These are phyloP conservation scores for Dryadomyces quercus-mongolicae DNA, from an alignment of 2,329 filamentous ascomycete genomes.

Conservation along the genomic window DNA sequence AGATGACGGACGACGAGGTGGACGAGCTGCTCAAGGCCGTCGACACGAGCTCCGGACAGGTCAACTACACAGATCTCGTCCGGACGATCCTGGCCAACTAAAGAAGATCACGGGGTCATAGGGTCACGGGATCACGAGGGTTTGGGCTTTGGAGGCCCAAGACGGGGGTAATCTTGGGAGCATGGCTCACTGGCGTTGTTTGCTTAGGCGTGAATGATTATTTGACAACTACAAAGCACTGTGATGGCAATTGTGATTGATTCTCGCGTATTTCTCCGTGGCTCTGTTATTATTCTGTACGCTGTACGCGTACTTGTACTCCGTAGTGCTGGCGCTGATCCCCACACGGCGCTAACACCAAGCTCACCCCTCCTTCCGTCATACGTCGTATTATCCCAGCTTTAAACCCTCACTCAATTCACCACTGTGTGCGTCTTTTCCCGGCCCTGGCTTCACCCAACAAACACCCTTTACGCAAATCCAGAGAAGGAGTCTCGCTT, in stretches of 20 bases:
- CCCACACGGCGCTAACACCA: slow-evolving; percentile 5
- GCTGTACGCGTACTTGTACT: too few species aligned
- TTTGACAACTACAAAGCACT: too few species aligned
- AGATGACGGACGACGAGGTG: slow-evolving; percentile 98
- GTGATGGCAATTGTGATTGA: too few species aligned
- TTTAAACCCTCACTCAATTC: background rate
- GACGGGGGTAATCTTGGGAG: background rate
- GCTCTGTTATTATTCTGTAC: too few species aligned
- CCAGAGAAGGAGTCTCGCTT: slow-evolving; percentile 10
- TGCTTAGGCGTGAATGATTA: background rate
- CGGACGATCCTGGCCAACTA: slow-evolving; percentile 80
- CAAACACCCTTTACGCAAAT: slow-evolving; percentile 11
- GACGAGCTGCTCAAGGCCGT: slow-evolving; percentile 98
- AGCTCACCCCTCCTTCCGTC: slow-evolving; percentile 3
- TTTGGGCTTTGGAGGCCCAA: background rate
- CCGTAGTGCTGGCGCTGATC: background rate
- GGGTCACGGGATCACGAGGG: background rate
- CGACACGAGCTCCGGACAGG: slow-evolving; percentile 88
- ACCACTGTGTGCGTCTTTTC: background rate
- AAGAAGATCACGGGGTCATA: too few species aligned
- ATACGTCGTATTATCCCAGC: background rate
- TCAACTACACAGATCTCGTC: slow-evolving; percentile 91
- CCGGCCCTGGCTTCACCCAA: slow-evolving; percentile 26
- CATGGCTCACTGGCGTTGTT: slow-evolving; percentile 1
- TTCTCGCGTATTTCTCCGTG: too few species aligned